These are phyloP conservation scores for Claviceps monticola DNA, from an alignment of 2,329 filamentous ascomycete genomes.

Conservation along the genomic window DNA sequence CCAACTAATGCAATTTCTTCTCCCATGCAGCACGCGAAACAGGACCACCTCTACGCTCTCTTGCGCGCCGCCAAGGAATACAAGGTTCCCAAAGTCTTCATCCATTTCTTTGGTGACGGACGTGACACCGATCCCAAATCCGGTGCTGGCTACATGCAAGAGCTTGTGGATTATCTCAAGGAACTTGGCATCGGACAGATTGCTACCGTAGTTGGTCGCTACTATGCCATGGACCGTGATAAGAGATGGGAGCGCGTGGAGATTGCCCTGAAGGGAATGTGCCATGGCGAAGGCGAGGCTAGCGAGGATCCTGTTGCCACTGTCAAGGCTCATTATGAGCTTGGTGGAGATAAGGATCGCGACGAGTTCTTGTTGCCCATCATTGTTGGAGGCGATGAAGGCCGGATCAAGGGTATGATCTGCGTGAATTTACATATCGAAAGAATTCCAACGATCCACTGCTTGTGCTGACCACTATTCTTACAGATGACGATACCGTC, in stretches of 20 bases:
- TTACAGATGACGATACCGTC: constrained; percentile 70
- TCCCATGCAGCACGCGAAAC: constrained; percentile 63
- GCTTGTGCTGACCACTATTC: constrained; percentile 4
- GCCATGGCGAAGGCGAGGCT: constrained; percentile 76
- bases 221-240: constrained; percentile 98
- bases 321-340: constrained; percentile 76
- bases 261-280: constrained; percentile 73
- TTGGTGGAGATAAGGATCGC: constrained; percentile 53
- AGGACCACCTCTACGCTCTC: constrained; percentile 79
- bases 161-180: constrained; percentile 65
- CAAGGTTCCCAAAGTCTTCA: constrained; percentile 79
- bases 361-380: constrained; percentile 99
- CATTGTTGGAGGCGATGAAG: constrained; percentile 76
- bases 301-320: constrained; percentile 74
- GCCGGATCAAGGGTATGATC: constrained; percentile 61
- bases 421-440: constrained; percentile 8
- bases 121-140: constrained; percentile 97
- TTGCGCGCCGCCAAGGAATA: constrained; percentile 83
- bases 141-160: constrained; percentile 72
- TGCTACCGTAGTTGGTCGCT: constrained; percentile 85
- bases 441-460: background rate
- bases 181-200: constrained; percentile 80
- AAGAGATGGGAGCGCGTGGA: constrained; percentile 97
- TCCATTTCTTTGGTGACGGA: constrained; percentile 98
- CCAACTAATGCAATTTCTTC: background rate